Base-by-base conservation (phyloP, 805 yeast species). In the Hermanozyma aechmeae region DNA sequence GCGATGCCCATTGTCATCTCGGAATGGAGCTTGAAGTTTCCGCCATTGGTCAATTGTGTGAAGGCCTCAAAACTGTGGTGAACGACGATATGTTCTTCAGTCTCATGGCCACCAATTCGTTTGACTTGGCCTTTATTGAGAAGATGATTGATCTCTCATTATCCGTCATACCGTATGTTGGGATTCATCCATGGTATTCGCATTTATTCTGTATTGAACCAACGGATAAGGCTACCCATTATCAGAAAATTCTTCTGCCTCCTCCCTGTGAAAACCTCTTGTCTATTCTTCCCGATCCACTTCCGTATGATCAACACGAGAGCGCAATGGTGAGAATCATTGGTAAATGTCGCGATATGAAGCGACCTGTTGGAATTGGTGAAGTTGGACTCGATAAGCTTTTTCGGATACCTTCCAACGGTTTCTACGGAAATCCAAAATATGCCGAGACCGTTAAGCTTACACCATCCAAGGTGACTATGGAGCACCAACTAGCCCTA, bases 131-230 rank as follows among this genome's bases (percentile, higher is more conserved):
- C 4, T 32, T 50, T 16, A 32, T 62, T 3, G 51, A 45, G 23
- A 22, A 18, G 10, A 27, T 56, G 13, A 26, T 38, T 3, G 37
- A 26, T 13, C 17, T 45, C 16, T 38, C 34, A 24, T 16, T 12
- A 7, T 10, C 37, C 33, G 36, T 67, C 1, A 47, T 57, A 6
- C 71, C 79, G 0, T 68, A 71, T 23, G 70, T 72, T 45, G 95
- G 97, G 0, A 59, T 85, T 2, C 98, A 89, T 52, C 98, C 98
- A 0, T 89, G 97, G 97, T 87, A 72, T 45, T 55, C 76, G 3
- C 95, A 87, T 49, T 38, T 78, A 13, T 79, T 73, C 37, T 42
- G 53, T 5, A 29, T 36, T 3, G 40, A 33, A 1, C 24, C 29
- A 2, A 44, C 42, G 2, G 38, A 44, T 19, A 78, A 76, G 40